A percentile compares a stretch with the other conserved stretches of the same genome.
phyloP scores from a whole-genome alignment of 23 red algal genomes.

The Gracilaria caudata region DNA sequence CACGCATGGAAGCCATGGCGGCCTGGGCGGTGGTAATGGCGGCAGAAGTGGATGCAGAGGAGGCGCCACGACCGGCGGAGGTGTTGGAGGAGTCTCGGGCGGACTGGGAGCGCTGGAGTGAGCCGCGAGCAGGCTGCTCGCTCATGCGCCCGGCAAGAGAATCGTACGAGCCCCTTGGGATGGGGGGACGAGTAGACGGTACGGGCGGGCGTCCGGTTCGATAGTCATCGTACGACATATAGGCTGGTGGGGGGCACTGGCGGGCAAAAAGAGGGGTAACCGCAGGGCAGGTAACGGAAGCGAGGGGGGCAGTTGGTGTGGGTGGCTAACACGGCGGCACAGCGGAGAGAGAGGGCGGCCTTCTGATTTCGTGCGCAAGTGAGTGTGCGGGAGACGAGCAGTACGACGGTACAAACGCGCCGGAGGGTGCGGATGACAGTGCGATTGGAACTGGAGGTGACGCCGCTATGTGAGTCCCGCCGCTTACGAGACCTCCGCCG shows the following conservation, averaged over 20 bases:
- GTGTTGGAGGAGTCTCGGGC: slow-evolving; percentile 18
- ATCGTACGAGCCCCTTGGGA: slow-evolving; percentile 43
- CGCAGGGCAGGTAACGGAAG: background rate
- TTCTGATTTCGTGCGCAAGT: too few species aligned
- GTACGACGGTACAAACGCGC: background rate
- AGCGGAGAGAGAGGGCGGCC: too few species aligned
- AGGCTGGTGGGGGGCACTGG: background rate
- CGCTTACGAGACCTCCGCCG: slow-evolving; percentile 3
- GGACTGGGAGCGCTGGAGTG: slow-evolving; percentile 5
- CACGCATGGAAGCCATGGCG: slow-evolving; percentile 21
- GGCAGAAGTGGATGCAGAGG: background rate
- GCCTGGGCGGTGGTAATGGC: slow-evolving; percentile 15
- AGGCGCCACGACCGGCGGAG: slow-evolving; percentile 1
- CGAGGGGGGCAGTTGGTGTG: background rate
- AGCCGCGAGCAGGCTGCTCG: slow-evolving; percentile 10
- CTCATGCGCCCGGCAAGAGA: slow-evolving; percentile 41
- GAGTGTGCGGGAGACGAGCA: background rate
- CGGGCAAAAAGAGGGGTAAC: background rate
- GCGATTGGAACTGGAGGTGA: background rate
- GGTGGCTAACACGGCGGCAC: background rate
- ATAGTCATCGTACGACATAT: slow-evolving; percentile 83
- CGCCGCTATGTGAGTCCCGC: too few species aligned
- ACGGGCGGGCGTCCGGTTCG: slow-evolving; percentile 60
- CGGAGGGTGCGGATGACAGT: slow-evolving; percentile 3
- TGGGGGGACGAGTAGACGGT: slow-evolving; percentile 9